Conservation (phyloP, 2,329 filamentous ascomycete genomes). For the Curvularia spicifera region DNA sequence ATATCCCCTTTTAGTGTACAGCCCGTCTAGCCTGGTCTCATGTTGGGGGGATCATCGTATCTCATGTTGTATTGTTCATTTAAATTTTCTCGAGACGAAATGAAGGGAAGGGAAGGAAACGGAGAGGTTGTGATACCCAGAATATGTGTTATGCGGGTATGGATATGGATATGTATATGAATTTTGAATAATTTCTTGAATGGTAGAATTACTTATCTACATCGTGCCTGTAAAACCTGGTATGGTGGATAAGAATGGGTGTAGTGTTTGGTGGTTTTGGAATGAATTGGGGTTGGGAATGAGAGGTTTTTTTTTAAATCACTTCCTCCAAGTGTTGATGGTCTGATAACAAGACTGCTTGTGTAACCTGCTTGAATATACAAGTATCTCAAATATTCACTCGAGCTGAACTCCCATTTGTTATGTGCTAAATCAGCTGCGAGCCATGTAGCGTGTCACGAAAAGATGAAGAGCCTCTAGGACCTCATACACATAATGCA, state of each 20-base stretch:
- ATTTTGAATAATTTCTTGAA: not conserved
- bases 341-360: not conserved
- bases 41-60: not conserved
- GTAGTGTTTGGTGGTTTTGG: not conserved
- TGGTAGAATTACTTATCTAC: not conserved
- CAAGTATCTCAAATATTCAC: not conserved
- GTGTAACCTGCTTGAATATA: not conserved
- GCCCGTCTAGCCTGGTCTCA: no score
- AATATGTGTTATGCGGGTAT: not conserved
- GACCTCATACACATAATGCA: not conserved
- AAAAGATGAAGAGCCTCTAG: not conserved
- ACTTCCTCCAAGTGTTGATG: not conserved
- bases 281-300: not conserved
- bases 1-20: no score
- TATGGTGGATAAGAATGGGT: not conserved
- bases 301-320: not conserved
- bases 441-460: no score
- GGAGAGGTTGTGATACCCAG: not conserved
- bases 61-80: not conserved
- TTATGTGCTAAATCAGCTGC: not conserved
- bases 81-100: not conserved
- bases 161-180: not conserved
- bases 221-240: not conserved
- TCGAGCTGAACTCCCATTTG: not conserved
- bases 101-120: not conserved